phyloP scores from a whole-genome alignment of 2,329 filamentous ascomycete genomes.

The Coniella vitis region DNA sequence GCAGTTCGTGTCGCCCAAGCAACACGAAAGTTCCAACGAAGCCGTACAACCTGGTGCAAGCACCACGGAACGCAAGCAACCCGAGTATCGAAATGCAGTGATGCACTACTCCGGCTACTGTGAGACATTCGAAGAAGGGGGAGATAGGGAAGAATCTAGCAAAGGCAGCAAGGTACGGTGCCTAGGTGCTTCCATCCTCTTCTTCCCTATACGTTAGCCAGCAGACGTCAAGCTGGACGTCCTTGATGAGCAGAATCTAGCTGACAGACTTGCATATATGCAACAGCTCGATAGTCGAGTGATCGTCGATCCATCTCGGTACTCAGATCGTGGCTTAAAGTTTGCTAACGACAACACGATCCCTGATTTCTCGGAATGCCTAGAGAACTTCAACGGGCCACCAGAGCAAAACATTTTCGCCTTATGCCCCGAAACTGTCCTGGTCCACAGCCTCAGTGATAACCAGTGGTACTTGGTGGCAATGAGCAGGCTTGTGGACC shows the following conservation, averaged over 20 bases:
- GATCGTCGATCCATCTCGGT: neutral
- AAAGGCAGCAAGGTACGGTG: neutral
- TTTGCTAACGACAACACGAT: neutral
- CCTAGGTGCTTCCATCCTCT: too few species aligned
- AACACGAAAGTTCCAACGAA: too few species aligned
- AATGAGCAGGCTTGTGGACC: neutral
- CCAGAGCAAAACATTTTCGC: neutral
- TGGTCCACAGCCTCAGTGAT: neutral
- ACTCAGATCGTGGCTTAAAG: neutral
- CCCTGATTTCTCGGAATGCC: neutral
- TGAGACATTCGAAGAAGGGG: neutral
- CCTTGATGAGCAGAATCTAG: too few species aligned
- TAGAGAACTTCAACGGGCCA: neutral
- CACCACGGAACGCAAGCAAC: too few species aligned
- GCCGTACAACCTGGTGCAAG: neutral
- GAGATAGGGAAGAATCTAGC: neutral
- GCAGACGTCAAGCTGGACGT: too few species aligned
- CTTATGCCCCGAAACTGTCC: neutral
- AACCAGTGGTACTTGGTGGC: constrained; percentile 1
- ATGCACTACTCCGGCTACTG: constrained; percentile 1
- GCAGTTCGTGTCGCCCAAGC: too few species aligned
- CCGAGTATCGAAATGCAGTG: too few species aligned
- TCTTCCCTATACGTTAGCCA: too few species aligned
- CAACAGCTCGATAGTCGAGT: neutral
- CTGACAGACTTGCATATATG: too few species aligned